Base-by-base conservation (phyloP, 805 yeast genomes). In the Ogataea angusta region DNA sequence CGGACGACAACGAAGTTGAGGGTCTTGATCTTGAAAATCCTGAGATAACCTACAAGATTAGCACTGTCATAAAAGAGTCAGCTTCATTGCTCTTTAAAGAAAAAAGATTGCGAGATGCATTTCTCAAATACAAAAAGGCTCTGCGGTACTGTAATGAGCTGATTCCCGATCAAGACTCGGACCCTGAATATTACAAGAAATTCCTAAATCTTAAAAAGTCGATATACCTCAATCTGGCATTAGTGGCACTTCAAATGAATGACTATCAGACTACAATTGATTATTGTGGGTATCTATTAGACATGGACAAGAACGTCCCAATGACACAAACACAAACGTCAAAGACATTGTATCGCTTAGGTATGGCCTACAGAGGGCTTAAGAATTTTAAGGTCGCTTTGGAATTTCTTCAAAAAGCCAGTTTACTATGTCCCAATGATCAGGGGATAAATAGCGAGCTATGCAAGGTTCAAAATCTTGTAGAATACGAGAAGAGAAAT, bases 111-210 rank as follows among this genome's bases (percentile, higher is more conserved):
- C 50, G 67, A 23, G 73, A 78, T 29, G 82, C 91, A 0, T 62
- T 70, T 12, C 68, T 78, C 48, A 85, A 85, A 58, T 85, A 82
- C 57, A 66, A 58, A 28, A 85, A 85, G 57, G 71, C 87, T 9
- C 59, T 83, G 39, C 66, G 88, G 43, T 85, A 85, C 51, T 73
- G 82, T 24, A 79, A 80, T 68, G 91, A 83, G 59, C 76, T 73
- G 49, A 69, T 81, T 12, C 93, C 95, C 0, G 93, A 84, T 52
- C 62, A 64, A 24, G 89, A 81, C 32, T 72, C 72, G 19, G 82
- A 81, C 49, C 73, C 78, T 10, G 75, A 73, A 15, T 67, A 72
- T 60, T 70, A 64, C 48, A 49, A 51, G 4, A 73, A 75, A 47
- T 85, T 80, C 55, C 52, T 64, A 25, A 74, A 69, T 3, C 56